Percentiles rank a stretch among this genome's conserved stretches.
Evolutionary conservation across 495 filamentous ascomycete genomes (phyloP).

Genomic region (Aspergillus sparsus): DNA sequence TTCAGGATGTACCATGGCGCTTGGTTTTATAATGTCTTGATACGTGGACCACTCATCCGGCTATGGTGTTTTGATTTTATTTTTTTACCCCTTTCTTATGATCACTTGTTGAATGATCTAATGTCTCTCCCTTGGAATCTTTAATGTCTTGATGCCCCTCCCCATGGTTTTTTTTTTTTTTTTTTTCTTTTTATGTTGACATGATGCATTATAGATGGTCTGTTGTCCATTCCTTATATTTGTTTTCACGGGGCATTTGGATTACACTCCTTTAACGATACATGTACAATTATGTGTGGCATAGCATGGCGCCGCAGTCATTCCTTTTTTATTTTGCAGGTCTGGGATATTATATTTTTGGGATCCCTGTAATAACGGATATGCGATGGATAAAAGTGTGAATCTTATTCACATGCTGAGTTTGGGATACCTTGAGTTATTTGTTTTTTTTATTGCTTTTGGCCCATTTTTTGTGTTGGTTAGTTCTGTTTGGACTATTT

Average conservation of each 20-base stretch:
- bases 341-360: conserved; percentile 26
- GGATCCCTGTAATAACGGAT: conserved; percentile 34
- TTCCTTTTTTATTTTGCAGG: conserved; percentile 47
- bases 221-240: conserved; percentile 43
- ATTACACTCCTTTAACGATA: conserved; percentile 40
- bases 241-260: conserved; percentile 44
- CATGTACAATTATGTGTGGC: conserved; percentile 44
- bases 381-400: conserved; percentile 26
- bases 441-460: conserved; percentile 2
- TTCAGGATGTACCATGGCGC: conserved; percentile 39
- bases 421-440: conserved; percentile 18
- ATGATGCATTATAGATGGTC: conserved; percentile 40
- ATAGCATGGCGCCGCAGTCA: conserved; percentile 50
- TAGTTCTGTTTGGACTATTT: neutral
- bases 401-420: conserved; percentile 16
- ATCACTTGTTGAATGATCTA: conserved; percentile 36
- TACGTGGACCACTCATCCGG: conserved; percentile 16
- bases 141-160: conserved; percentile 43
- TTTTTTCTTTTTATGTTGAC: conserved; percentile 22
- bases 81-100: conserved; percentile 12
- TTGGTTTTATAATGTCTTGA: conserved; percentile 25
- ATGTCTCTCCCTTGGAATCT: conserved; percentile 45
- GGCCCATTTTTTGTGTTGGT: neutral
- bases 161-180: conserved; percentile 30
- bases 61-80: conserved; percentile 17